Conservation (phyloP, 2,329 filamentous ascomycete genomes). For the Pestalotiopsis sp. region DNA sequence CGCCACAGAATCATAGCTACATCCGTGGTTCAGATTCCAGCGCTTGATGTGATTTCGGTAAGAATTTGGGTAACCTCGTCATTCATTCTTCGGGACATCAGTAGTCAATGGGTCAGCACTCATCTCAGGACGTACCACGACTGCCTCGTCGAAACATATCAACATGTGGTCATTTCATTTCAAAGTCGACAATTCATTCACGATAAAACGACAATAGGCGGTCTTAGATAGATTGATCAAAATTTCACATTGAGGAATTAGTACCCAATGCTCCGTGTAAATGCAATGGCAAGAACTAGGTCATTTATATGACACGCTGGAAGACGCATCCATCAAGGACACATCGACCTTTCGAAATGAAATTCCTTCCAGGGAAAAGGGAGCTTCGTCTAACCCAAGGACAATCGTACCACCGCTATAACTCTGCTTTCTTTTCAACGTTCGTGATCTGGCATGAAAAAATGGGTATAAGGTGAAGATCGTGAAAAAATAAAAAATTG, state of each 20-base stretch:
- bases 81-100: no score
- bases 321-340: neutral
- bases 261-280: neutral
- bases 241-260: neutral
- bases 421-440: neutral
- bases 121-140: no score
- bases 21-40: no score
- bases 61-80: no score
- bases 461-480: neutral
- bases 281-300: neutral
- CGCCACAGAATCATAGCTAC: no score
- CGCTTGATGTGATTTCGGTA: no score
- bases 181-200: neutral
- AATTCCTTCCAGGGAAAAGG: neutral
- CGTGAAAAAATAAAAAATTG: neutral
- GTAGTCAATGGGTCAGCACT: no score
- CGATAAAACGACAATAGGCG: neutral
- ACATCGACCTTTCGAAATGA: neutral
- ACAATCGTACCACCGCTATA: neutral
- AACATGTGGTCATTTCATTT: neutral
- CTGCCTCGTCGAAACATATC: no score
- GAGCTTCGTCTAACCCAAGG: neutral
- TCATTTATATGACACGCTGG: neutral
- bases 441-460: slow-evolving; percentile 1
- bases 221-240: neutral